Evolutionary conservation across 2,329 filamentous ascomycete species (phyloP), one percentile per base, ranked within the genome.

Genomic region (Cadophora malorum): DNA sequence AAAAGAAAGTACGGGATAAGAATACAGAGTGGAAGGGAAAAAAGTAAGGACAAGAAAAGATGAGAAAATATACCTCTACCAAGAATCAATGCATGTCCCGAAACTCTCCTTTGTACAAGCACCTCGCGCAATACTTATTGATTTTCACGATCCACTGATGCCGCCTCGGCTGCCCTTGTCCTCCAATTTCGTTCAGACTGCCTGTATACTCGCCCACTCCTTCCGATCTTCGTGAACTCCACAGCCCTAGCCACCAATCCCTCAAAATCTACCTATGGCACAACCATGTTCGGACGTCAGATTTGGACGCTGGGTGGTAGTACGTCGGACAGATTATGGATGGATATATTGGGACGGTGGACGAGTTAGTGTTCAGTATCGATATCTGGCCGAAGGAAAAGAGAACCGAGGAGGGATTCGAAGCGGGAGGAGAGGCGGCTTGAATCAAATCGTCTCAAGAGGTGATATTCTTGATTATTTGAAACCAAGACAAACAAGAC

Each of bases 51-150:
- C n/a, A n/a, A 16, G 3, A 41, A 41, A 14, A 3, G 7, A 41
- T 9, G 7, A 14, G 38, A 6, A 7, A 41, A 41, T 45, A 31
- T 31, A 49, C 59, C 59, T 25, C 41, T 62, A 23, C 59, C 59
- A 50, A 33, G 33, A 62, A 33, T 45, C 50, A 21, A 62, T 16
- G 14, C 41, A 14, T 45, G 25, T 47, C 28, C 59, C 59, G 10
- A 62, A 62, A 35, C 45, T 62, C 59, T 62, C 25, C 59, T 62
- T 23, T 45, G 23, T 4, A 41, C 59, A 4, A 62, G 28, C 12
- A 38, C 38, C 47, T 12, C 3, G 59, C 59, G 16, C 59, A 47
- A 16, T 16, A 41, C 59, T 62, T 25, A 49, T 62, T 62, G 9
- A 62, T 62, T 25, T 19, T 16, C 23, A 33, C 59, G 8, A 62